Evolutionary conservation across 805 yeast species (phyloP).

Genomic region (Yarrowia deformans): DNA sequence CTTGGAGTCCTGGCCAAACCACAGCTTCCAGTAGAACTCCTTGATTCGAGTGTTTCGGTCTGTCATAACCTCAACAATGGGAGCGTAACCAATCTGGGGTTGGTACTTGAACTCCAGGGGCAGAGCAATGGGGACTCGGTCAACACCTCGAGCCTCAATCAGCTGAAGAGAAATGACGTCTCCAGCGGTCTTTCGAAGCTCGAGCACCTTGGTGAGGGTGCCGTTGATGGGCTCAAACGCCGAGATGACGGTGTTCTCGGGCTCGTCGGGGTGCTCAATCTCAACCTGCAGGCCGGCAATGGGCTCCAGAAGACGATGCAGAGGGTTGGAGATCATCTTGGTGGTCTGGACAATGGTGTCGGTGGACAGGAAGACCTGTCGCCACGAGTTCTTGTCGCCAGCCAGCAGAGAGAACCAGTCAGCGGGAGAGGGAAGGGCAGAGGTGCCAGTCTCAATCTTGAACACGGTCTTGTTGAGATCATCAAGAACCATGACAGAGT

Average conservation of each 20-base stretch:
- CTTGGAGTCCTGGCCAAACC: slow-evolving; percentile 73
- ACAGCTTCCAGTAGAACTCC: slow-evolving; percentile 94
- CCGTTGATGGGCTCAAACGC: slow-evolving; percentile 79
- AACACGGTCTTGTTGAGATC: slow-evolving; percentile 45
- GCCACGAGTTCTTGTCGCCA: slow-evolving; percentile 82
- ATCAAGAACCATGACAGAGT: slow-evolving; percentile 46
- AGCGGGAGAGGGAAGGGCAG: slow-evolving; percentile 52
- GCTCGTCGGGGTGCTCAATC: slow-evolving; percentile 60
- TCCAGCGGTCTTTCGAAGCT: slow-evolving; percentile 58
- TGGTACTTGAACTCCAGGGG: slow-evolving; percentile 79
- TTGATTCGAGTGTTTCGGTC: slow-evolving; percentile 93
- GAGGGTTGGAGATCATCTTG: slow-evolving; percentile 79
- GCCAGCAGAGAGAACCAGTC: slow-evolving; percentile 85
- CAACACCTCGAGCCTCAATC: slow-evolving; percentile 88
- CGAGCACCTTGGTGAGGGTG: slow-evolving; percentile 60
- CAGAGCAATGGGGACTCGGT: slow-evolving; percentile 73
- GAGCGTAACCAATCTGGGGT: slow-evolving; percentile 93
- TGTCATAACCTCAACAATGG: slow-evolving; percentile 86
- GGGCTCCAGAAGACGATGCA: slow-evolving; percentile 82
- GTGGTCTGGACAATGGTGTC: slow-evolving; percentile 84
- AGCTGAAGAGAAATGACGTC: slow-evolving; percentile 70
- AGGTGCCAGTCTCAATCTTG: slow-evolving; percentile 52
- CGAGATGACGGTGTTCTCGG: slow-evolving; percentile 65
- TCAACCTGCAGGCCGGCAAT: slow-evolving; percentile 67
- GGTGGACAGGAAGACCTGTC: slow-evolving; percentile 85